Evolutionary conservation across 225 moss, liverwort and hornwort species (phyloP).

Genomic region (Polytrichum formosum): DNA sequence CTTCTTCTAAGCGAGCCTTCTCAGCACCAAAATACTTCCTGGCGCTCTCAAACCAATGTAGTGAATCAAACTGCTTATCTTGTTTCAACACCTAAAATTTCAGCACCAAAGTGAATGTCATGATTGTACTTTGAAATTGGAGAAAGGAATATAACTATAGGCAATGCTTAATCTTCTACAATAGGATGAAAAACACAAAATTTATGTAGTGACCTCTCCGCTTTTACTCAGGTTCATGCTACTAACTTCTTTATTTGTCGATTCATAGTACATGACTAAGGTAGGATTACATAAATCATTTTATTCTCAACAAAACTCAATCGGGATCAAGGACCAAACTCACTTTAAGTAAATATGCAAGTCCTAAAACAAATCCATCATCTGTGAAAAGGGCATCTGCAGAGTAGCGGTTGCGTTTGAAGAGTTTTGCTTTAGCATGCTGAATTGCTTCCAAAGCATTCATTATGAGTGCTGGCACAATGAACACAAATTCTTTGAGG

Average conservation of each 20-base stretch:
- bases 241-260: no score
- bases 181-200: no score
- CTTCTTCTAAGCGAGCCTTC: slow-evolving; percentile 79
- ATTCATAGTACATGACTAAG: no score
- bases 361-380: slow-evolving; percentile 95
- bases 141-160: no score
- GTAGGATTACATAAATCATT: no score
- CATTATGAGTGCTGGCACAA: slow-evolving; percentile 82
- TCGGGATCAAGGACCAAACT: neutral
- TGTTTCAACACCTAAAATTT: slow-evolving; percentile 71
- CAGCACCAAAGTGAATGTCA: neutral
- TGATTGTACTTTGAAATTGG: no score
- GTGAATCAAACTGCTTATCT: slow-evolving; percentile 89
- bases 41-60: slow-evolving; percentile 95
- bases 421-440: slow-evolving; percentile 78
- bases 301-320: neutral
- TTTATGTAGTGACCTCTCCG: no score
- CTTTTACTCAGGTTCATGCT: no score
- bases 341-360: slow-evolving; percentile 94
- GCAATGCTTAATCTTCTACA: no score
- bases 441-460: slow-evolving; percentile 92
- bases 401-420: slow-evolving; percentile 73
- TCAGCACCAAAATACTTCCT: slow-evolving; percentile 68
- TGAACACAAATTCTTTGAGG: slow-evolving; percentile 84
- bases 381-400: slow-evolving; percentile 88